Evolutionary conservation across 1,284 basidiomycete species (phyloP), one percentile per base, ranked within the genome.

Genomic region (Trichosporon faecale): DNA sequence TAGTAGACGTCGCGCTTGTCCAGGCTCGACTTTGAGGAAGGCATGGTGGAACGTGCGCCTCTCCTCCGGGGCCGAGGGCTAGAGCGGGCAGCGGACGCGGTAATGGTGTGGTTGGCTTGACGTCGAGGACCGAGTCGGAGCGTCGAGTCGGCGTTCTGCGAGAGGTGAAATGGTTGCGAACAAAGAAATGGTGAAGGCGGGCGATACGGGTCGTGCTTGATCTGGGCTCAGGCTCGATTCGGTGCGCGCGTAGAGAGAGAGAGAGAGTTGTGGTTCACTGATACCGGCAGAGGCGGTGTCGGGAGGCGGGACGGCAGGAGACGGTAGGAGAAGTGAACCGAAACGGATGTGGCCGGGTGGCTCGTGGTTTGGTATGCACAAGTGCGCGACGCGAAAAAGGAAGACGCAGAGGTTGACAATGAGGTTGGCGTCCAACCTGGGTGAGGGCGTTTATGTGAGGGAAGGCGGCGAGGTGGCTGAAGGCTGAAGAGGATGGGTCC

Each of bases 1-100:
- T 87, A 87, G 77, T 85, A 87, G 67, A 87, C 84, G 74, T 87
- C 86, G 14, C 86, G 80, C 72, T 85, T 84, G 76, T 87, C 85
- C 66, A 83, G 72, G 2, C 77, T 79, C 18, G 81, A 80, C 70
- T 79, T 81, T 14, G 81, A 82, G 29, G 74, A 75, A 52, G 79
- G 78, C 81, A 83, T 82, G 49, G 65, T 46, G 40, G 35, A 18
- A 16, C n/a, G 61, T 33, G 31, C 6, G 27, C 64, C 25, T 49
- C 35, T 33, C 57, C 57, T 61, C 57, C 18, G 16, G 27, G 18
- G 18, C 27, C 7, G 29, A 27, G 57, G 6, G 49, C 49, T 21
- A 61, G 27, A 7, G 18, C 27, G 31, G 5, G 29, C 12, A 18
- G 29, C 27, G 12, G 55, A 25, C 52, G 52, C 52, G 52, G 52